Conservation (phyloP, 495 filamentous ascomycete genomes). For the Talaromyces liani region DNA sequence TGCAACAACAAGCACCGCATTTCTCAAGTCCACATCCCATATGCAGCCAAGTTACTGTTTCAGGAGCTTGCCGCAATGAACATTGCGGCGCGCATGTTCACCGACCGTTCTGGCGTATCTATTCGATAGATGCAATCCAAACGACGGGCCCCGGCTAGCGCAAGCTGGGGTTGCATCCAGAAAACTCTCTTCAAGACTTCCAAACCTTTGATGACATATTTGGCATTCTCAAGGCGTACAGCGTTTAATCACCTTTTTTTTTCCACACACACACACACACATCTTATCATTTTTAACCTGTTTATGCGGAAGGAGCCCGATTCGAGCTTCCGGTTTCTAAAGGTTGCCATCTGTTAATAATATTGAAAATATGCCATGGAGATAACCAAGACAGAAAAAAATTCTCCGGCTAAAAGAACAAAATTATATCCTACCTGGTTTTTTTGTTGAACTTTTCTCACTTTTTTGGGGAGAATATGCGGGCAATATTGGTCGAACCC, state of each 20-base stretch:
- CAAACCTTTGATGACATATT: constrained; percentile 6
- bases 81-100: constrained; percentile 95
- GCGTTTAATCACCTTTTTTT: neutral
- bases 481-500: neutral
- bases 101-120: constrained; percentile 51
- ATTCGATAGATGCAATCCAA: constrained; percentile 23
- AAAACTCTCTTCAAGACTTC: neutral
- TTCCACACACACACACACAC: too few relatives aligned
- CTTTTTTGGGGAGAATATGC: neutral
- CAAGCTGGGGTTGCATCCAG: neutral
- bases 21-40: constrained; percentile 94
- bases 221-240: constrained; percentile 9
- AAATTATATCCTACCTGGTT: neutral
- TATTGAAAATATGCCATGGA: neutral
- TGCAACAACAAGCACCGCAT: constrained; percentile 99
- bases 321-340: neutral
- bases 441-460: neutral
- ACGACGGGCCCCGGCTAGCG: neutral
- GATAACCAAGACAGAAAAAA: neutral
- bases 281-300: neutral
- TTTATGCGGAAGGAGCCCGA: neutral
- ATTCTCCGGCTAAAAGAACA: neutral
- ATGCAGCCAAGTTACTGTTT: constrained; percentile 97
- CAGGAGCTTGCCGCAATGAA: constrained; percentile 98
- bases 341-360: constrained; percentile 1